Evolutionary conservation across 768 basidiomycete genomes (phyloP), one percentile per base, ranked within the genome.

Genomic region (Megacollybia marginata): DNA sequence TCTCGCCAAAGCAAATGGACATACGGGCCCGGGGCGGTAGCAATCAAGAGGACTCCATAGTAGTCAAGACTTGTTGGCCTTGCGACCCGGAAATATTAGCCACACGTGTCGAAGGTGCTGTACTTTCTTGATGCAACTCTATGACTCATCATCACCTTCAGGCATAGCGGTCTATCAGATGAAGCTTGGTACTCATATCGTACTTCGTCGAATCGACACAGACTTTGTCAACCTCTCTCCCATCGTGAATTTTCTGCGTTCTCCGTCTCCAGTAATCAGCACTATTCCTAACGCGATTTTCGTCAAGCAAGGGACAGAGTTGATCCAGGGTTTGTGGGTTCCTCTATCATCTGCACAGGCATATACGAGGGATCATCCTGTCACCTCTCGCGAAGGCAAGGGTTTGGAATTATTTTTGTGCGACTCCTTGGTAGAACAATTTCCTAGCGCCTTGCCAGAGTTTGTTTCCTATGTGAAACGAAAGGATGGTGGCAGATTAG

Each of bases 151-250:
- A 40, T 20, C 35, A 19, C 44, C 34, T 55, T 18, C 54, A 88
- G 86, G 81, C 55, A 82, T 88, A 49, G 77, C 83, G 35, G 85
- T 88, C 46, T 88, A 87, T 64, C 83, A 84, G 60, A 84, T 80
- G 64, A 70, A 67, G 47, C 71, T 88, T 9, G 80, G 77, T 36
- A 63, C 73, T 8, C 69, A 70, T 46, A 67, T 74, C 32, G 69
- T 88, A 44, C 65, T 88, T 54, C 80, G 87, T 56, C 81, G 87
- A 54, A 80, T 88, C 48, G 86, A 88, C 65, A 85, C 85, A 33
- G 84, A 86, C 58, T 88, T 84, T 55, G 85, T 88, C 57, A 85
- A 88, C 61, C 70, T 88, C 43, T 75, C 82, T 40, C 73, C 78
- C 18, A 76, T 86, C 44, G 62, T 75, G 4, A 66, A 70, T 28